These are phyloP conservation scores for Phylloboletellus chloephorus DNA, from an alignment of 1,284 basidiomycete species.

Conservation along the genomic window DNA sequence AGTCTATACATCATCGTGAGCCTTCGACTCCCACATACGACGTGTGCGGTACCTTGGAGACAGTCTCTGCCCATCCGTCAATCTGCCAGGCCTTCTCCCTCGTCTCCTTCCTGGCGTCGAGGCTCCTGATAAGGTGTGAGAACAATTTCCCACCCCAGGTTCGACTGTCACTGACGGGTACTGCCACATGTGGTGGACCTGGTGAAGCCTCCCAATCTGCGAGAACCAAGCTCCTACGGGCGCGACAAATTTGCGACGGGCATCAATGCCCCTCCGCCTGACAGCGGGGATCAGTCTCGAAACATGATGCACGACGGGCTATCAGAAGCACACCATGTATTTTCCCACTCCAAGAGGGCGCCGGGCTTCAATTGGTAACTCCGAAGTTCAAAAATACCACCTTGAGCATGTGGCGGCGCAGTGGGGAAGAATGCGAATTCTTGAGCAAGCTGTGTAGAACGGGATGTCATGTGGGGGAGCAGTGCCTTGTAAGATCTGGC, in stretches of 20 bases:
- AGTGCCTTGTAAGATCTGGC: slow-evolving; percentile 58
- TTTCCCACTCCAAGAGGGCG: slow-evolving; percentile 88
- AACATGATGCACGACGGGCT: background rate
- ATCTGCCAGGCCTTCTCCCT: slow-evolving; percentile 89
- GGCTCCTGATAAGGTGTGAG: slow-evolving; percentile 44
- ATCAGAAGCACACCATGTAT: slow-evolving; percentile 61
- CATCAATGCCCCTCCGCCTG: slow-evolving; percentile 85
- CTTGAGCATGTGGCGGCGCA: slow-evolving; percentile 76
- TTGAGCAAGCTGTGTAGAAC: slow-evolving; percentile 76
- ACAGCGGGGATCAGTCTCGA: slow-evolving; percentile 8
- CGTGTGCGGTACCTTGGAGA: slow-evolving; percentile 64
- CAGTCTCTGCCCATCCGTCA: slow-evolving; percentile 92
- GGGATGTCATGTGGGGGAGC: slow-evolving; percentile 65
- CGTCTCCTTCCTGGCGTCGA: slow-evolving; percentile 75
- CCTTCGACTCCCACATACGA: background rate
- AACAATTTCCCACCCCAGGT: slow-evolving; percentile 3
- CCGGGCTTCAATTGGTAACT: slow-evolving; percentile 83
- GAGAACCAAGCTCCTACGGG: slow-evolving; percentile 95
- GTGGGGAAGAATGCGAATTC: slow-evolving; percentile 95
- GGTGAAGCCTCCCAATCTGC: slow-evolving; percentile 84
- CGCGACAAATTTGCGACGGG: slow-evolving; percentile 73
- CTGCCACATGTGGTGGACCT: slow-evolving; percentile 93
- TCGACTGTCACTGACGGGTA: slow-evolving; percentile 61
- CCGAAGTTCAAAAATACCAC: slow-evolving; percentile 89
- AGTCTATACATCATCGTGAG: slow-evolving; percentile 49